These are phyloP conservation scores for Malassezia slooffiae DNA, from an alignment of 1,284 basidiomycete genomes.

Conservation along the genomic window DNA sequence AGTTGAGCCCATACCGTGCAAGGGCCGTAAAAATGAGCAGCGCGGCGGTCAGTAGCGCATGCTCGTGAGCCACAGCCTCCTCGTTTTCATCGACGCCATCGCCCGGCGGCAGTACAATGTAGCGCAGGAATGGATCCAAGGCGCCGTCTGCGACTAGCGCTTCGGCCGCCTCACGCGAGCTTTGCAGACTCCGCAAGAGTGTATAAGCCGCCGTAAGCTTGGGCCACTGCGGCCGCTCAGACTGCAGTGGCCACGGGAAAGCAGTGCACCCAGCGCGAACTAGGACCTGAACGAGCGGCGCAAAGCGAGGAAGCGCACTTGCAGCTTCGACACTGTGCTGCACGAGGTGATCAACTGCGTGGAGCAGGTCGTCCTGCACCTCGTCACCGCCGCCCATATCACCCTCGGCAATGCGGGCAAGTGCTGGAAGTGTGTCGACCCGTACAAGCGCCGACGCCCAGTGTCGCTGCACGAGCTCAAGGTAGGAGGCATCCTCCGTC, in stretches of 20 bases:
- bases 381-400: not conserved
- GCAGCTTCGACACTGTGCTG: constrained; percentile 1
- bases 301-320: too few species aligned
- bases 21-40: constrained; percentile 60
- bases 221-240: too few species aligned
- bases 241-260: too few species aligned
- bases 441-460: constrained; percentile 5
- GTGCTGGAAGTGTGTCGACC: not conserved
- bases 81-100: too few species aligned
- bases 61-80: constrained; percentile 12
- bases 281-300: too few species aligned
- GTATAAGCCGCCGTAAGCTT: too few species aligned
- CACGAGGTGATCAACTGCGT: not conserved
- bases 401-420: constrained; percentile 1
- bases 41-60: constrained; percentile 53
- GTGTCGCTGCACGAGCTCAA: constrained; percentile 12
- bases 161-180: constrained; percentile 60
- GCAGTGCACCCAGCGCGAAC: too few species aligned
- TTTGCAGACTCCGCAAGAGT: constrained; percentile 55
- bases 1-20: constrained; percentile 66
- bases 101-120: constrained; percentile 58
- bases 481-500: constrained; percentile 8
- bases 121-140: constrained; percentile 63
- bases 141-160: constrained; percentile 51
- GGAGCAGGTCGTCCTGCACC: not conserved